Evolutionary conservation across 1,284 basidiomycete species (phyloP), one percentile per base, ranked within the genome.

Genomic region (Fomitopsis palustris): DNA sequence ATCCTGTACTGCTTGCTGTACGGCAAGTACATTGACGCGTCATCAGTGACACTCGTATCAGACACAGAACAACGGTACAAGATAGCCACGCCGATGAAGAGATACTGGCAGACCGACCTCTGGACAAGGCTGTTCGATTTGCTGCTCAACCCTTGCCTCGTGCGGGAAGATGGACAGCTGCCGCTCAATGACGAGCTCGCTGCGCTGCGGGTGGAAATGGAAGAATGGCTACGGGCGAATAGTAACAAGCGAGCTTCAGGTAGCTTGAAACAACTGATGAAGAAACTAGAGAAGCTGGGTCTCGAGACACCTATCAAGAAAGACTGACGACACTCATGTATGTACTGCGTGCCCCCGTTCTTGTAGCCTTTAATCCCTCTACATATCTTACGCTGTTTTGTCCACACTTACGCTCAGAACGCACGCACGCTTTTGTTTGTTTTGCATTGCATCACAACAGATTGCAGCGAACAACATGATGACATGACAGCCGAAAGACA

Each of bases 1-100:
- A 90, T 99, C 65, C 84, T 95, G 33, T 96, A 95, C 76, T 97
- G 94, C 77, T 87, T 99, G 82, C 83, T 99, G 27, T 98, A 96
- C 70, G 96, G 96, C 25, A 93, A 93, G 74, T 97, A 98, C 77
- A 94, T 98, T 71, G 87, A 92, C 66, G 85, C 84, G 3, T 81
- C 79, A 51, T 79, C 86, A 6, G 75, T 90, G 43, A 74, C 72
- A 19, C 68, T 73, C 12, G 69, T 71, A 4, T 72, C 71, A 25
- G 69, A 73, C 38, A 67, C 68, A 63, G 65, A 65, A 14, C 71
- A 69, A 2, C 74, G 81, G 56, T 82, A 86, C 75, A 90, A 84
- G 77, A 83, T 96, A 53, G 79, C 85, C 23, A 86, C 88, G 42
- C 84, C 90, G 21, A 81, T 98, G 67, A 96, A 95, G 74, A 80